A percentile compares a stretch with the other conserved stretches of the same genome.
Evolutionary conservation across 352 stramenopile species (phyloP).

Genomic region (Aphanomyces stellatus): DNA sequence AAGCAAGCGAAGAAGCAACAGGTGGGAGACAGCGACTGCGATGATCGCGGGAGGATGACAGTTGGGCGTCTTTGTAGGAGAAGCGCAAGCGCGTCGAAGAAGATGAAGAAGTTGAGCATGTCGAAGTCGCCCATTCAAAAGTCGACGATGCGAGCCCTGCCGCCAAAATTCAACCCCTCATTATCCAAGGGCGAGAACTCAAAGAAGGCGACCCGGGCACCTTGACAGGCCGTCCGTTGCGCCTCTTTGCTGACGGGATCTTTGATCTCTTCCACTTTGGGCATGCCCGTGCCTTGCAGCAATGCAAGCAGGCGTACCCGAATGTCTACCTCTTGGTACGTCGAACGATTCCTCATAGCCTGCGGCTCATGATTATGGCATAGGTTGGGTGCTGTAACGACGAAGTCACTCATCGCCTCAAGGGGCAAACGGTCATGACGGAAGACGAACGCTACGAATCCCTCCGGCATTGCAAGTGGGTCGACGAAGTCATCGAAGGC

Average conservation of each 20-base stretch:
- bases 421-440: constrained; percentile 82
- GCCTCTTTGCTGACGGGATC: constrained; percentile 82
- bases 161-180: not conserved
- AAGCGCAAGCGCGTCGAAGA: constrained; percentile 15
- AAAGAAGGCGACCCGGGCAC: constrained; percentile 46
- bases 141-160: not conserved
- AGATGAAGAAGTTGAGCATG: not conserved
- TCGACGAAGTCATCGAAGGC: constrained; percentile 81
- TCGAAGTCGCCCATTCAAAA: not conserved
- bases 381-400: constrained; percentile 80
- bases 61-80: not conserved
- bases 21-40: not conserved
- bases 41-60: too few species aligned
- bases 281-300: constrained; percentile 70
- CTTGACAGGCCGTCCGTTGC: constrained; percentile 61
- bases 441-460: constrained; percentile 83
- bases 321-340: constrained; percentile 60
- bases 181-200: constrained; percentile 6
- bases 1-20: not conserved
- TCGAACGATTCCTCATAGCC: not conserved
- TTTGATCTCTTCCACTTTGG: constrained; percentile 88
- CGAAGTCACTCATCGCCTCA: constrained; percentile 79
- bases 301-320: constrained; percentile 81
- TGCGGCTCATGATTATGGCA: not conserved
- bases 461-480: constrained; percentile 79